Evolutionary conservation across 352 stramenopile genomes (phyloP).

Genomic region (Phytophthora crassamura): DNA sequence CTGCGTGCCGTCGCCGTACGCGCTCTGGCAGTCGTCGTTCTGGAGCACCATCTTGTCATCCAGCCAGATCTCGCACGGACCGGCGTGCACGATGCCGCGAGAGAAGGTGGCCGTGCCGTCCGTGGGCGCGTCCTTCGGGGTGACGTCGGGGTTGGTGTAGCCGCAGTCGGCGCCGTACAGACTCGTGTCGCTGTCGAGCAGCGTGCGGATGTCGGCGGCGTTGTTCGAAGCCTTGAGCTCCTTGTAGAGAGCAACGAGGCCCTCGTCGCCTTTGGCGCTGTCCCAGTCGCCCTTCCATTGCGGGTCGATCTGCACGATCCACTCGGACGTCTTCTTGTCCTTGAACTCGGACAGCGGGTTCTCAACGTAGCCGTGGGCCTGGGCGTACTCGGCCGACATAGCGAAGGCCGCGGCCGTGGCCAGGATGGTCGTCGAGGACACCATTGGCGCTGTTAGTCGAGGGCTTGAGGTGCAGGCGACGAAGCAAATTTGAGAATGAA

Average conservation of each 20-base stretch:
- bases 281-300: conserved; percentile 43
- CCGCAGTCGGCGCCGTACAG: conserved; percentile 42
- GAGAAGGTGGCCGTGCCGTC: conserved; percentile 36
- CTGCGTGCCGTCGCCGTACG: conserved; percentile 37
- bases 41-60: conserved; percentile 42
- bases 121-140: conserved; percentile 28
- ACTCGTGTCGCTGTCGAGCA: conserved; percentile 37
- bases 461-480: not conserved
- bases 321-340: conserved; percentile 30
- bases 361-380: conserved; percentile 37
- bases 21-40: conserved; percentile 47
- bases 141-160: conserved; percentile 33
- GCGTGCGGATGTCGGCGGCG: conserved; percentile 34
- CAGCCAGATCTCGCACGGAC: conserved; percentile 52
- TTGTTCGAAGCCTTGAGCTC: conserved; percentile 31
- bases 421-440: conserved; percentile 16
- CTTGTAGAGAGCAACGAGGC: conserved; percentile 36
- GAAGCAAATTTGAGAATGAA: conserved; percentile 22
- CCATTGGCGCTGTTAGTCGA: conserved; percentile 7
- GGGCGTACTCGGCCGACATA: conserved; percentile 11
- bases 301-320: conserved; percentile 44
- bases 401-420: not conserved
- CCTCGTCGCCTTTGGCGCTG: conserved; percentile 19
- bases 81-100: conserved; percentile 33
- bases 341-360: conserved; percentile 38